Evolutionary conservation across 2,329 filamentous ascomycete genomes (phyloP).

Genomic region (Colletotrichum siamense): DNA sequence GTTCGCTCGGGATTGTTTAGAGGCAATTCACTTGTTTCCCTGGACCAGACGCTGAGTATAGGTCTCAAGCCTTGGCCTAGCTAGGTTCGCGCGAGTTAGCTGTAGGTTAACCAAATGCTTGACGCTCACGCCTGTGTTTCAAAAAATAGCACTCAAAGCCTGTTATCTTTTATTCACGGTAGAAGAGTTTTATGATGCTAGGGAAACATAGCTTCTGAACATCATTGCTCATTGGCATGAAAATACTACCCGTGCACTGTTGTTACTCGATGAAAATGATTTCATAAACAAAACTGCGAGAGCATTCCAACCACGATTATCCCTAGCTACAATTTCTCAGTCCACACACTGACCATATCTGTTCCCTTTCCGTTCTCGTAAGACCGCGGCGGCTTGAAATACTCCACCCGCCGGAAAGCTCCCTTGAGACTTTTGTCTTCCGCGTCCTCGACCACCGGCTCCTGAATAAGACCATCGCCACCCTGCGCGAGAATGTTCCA

Average conservation of each 20-base stretch:
- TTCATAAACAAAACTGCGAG: rapidly evolving
- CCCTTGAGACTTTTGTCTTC: neutral
- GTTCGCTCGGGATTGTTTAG: neutral
- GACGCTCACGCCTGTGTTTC: neutral
- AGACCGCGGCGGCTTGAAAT: neutral
- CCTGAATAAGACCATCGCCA: neutral
- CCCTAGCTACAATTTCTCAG: neutral
- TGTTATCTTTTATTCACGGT: neutral
- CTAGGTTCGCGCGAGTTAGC: neutral
- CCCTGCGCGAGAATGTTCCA: neutral
- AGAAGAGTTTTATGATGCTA: neutral
- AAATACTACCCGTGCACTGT: neutral
- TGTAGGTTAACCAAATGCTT: neutral
- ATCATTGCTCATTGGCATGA: no score
- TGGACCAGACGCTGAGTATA: no score
- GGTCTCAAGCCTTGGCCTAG: neutral
- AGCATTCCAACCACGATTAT: neutral
- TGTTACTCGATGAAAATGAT: neutral
- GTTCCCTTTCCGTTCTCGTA: neutral
- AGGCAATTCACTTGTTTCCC: neutral
- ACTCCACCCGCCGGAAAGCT: neutral
- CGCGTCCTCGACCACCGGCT: neutral
- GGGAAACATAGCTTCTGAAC: no score
- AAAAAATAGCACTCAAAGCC: neutral
- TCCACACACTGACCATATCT: neutral